Evolutionary conservation across 805 yeast species (phyloP).

Genomic region (Tanozyma kutaoensis): DNA sequence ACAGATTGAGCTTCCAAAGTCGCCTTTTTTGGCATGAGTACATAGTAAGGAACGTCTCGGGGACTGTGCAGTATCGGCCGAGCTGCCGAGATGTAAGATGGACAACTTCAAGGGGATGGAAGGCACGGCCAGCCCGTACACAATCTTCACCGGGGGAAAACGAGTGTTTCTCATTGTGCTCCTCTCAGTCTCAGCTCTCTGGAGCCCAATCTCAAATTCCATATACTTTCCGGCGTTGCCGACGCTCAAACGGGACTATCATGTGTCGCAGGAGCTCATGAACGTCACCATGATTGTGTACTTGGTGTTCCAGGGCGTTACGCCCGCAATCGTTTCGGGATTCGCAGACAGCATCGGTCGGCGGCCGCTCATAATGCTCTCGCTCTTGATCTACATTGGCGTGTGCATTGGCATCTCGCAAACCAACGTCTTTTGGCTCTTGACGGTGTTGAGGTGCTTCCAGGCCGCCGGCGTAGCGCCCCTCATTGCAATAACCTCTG

Average conservation of each 20-base stretch:
- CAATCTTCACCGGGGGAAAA: conserved; percentile 29
- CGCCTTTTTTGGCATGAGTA: too few species aligned
- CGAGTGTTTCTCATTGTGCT: conserved; percentile 21
- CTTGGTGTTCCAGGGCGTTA: conserved; percentile 59
- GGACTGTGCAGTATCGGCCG: too few species aligned
- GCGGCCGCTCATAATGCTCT: conserved; percentile 47
- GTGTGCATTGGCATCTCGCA: conserved; percentile 59
- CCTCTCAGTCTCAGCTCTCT: conserved; percentile 38
- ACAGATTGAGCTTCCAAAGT: too few species aligned
- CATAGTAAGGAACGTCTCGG: too few species aligned
- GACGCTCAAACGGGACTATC: conserved; percentile 38
- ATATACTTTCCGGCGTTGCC: conserved; percentile 73
- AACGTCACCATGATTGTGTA: conserved; percentile 70
- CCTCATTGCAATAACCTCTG: conserved; percentile 57
- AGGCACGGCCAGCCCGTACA: too few species aligned
- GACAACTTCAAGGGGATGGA: too few species aligned
- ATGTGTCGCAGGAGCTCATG: conserved; percentile 40
- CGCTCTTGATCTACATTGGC: conserved; percentile 41
- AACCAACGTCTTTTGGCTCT: conserved; percentile 40
- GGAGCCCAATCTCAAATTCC: conserved; percentile 64
- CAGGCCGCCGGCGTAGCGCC: conserved; percentile 75
- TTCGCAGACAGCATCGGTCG: conserved; percentile 64
- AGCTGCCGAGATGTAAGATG: too few species aligned
- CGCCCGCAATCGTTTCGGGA: conserved; percentile 59
- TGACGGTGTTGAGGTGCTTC: conserved; percentile 57